Percentiles rank a stretch among this genome's conserved stretches.
phyloP scores from a whole-genome alignment of 495 filamentous ascomycete species.

The Penicillium manginii region DNA sequence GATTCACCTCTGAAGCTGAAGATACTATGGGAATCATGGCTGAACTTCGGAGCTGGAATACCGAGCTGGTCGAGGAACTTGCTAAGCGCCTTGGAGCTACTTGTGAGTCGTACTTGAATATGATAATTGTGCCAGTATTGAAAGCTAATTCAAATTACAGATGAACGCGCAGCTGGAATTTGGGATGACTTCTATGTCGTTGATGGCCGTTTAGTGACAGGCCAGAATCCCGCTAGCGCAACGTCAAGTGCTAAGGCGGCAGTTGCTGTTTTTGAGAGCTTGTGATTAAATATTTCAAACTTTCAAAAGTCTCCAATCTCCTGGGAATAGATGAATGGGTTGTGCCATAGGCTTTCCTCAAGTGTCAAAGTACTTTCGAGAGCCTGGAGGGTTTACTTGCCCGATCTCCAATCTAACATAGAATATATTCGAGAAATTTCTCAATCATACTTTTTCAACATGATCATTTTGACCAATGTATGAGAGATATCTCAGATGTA shows the following conservation, averaged over 20 bases:
- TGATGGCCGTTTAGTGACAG: slow-evolving; percentile 66
- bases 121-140: background rate
- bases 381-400: no score
- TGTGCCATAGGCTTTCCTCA: no score
- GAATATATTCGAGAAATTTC: no score
- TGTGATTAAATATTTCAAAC: background rate
- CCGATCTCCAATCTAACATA: no score
- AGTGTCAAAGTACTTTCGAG: no score
- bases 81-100: slow-evolving; percentile 38
- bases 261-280: slow-evolving; percentile 45
- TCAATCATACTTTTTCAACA: no score
- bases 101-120: slow-evolving; percentile 33
- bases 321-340: no score
- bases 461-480: no score
- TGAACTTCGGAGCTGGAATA: slow-evolving; percentile 37
- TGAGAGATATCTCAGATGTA: no score
- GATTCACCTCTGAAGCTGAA: slow-evolving; percentile 50
- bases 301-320: no score
- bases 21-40: slow-evolving; percentile 39
- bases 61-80: slow-evolving; percentile 42
- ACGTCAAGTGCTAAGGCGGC: slow-evolving; percentile 47
- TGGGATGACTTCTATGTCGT: slow-evolving; percentile 53
- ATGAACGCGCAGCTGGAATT: slow-evolving; percentile 40
- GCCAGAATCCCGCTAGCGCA: slow-evolving; percentile 71
- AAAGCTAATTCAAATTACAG: slow-evolving; percentile 22